These are phyloP conservation scores for Beta vulgaris DNA, from an alignment of 148 eudicot genomes.

Conservation along the genomic window DNA sequence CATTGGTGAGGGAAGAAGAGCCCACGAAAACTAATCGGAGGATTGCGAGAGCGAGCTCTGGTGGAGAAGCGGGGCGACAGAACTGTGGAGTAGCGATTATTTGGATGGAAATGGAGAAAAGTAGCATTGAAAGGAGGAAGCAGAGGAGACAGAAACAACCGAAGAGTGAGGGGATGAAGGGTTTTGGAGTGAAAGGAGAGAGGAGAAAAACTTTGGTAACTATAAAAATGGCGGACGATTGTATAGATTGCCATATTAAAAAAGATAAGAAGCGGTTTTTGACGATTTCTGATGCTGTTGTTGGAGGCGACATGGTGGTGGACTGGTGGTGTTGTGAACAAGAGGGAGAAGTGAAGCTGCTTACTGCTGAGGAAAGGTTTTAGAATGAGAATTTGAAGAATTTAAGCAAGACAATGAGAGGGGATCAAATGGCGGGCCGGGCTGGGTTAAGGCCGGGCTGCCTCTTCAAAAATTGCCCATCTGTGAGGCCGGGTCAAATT, in stretches of 20 bases:
- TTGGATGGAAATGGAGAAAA: constrained; percentile 39
- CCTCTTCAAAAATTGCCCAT: too few relatives aligned
- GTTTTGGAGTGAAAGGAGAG: constrained; percentile 27
- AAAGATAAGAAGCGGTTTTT: constrained; percentile 60
- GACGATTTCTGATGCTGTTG: constrained; percentile 11
- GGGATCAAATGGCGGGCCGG: too few relatives aligned
- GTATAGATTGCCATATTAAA: constrained; percentile 74
- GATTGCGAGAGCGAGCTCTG: constrained; percentile 32
- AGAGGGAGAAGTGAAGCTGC: too few relatives aligned
- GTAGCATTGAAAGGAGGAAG: constrained; percentile 38
- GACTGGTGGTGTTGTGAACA: too few relatives aligned
- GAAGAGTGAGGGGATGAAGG: constrained; percentile 31
- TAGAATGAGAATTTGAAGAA: too few relatives aligned
- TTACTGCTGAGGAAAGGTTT: too few relatives aligned
- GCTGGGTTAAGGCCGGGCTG: too few relatives aligned
- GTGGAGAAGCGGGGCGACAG: constrained; percentile 37
- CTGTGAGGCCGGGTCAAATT: too few relatives aligned
- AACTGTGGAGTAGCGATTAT: constrained; percentile 42
- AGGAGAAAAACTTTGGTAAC: constrained; percentile 39
- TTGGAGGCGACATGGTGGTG: constrained; percentile 16
- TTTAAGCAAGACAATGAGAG: too few relatives aligned
- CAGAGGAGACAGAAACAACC: constrained; percentile 31
- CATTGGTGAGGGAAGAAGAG: constrained; percentile 25
- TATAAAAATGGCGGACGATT: constrained; percentile 40
- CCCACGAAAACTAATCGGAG: constrained; percentile 43